Evolutionary conservation across 768 basidiomycete genomes (phyloP).

Genomic region (Boletus pseudo-olivaceus): DNA sequence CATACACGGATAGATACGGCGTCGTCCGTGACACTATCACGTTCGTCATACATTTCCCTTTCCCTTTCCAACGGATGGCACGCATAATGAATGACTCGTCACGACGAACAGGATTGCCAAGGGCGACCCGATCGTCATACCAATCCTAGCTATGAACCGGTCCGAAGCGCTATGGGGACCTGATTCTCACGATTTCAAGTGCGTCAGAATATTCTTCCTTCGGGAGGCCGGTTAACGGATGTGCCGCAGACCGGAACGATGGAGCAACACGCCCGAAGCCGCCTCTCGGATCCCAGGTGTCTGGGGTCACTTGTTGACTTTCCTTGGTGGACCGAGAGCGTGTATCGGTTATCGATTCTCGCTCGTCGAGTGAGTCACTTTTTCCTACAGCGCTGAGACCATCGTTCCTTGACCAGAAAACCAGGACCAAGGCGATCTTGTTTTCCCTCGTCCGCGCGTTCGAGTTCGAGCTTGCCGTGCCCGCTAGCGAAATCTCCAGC

Average conservation of each 20-base stretch:
- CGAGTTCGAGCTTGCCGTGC: slow-evolving; percentile 51
- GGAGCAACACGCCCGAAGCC: slow-evolving; percentile 46
- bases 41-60: slow-evolving; percentile 22
- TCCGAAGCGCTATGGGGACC: slow-evolving; percentile 57
- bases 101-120: slow-evolving; percentile 35
- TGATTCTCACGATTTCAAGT: slow-evolving; percentile 63
- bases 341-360: slow-evolving; percentile 71
- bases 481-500: slow-evolving; percentile 37
- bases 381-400: not conserved
- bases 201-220: slow-evolving; percentile 5
- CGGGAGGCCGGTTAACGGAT: not conserved
- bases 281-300: slow-evolving; percentile 51
- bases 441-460: slow-evolving; percentile 51
- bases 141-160: slow-evolving; percentile 52
- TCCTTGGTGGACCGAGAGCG: slow-evolving; percentile 60
- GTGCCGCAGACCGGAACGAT: slow-evolving; percentile 56
- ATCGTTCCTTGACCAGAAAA: not conserved
- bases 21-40: slow-evolving; percentile 36
- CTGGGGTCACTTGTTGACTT: slow-evolving; percentile 57
- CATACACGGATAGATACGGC: slow-evolving; percentile 44
- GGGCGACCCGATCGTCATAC: slow-evolving; percentile 47
- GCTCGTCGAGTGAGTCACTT: slow-evolving; percentile 46
- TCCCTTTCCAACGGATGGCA: not conserved
- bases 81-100: not conserved
- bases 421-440: slow-evolving; percentile 41